Conservation (phyloP, 495 filamentous ascomycete species). For the Hypoxylon fuscum region DNA sequence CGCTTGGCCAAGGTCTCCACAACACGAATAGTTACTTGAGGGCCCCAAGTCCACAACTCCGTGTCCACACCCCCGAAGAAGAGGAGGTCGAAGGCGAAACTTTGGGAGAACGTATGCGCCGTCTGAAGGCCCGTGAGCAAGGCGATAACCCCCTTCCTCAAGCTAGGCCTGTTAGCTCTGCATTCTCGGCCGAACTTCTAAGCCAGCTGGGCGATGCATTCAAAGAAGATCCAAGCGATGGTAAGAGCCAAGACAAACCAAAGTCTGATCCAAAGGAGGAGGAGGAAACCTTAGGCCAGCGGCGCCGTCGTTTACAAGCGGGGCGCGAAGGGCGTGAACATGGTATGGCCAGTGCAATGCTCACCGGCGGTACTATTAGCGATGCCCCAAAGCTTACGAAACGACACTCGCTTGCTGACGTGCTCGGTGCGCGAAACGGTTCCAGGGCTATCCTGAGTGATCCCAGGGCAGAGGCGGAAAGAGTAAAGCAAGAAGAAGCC, state of each 20-base stretch:
- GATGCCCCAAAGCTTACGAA: conserved; percentile 33
- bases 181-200: conserved; percentile 83
- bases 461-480: conserved; percentile 39
- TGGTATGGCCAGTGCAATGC: conserved; percentile 45
- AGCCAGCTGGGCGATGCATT: conserved; percentile 70
- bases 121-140: conserved; percentile 64
- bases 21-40: conserved; percentile 31
- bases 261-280: conserved; percentile 59
- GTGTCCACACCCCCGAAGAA: conserved; percentile 47
- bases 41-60: conserved; percentile 41
- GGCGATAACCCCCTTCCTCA: conserved; percentile 58
- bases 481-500: conserved; percentile 44
- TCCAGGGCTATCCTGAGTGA: conserved; percentile 27
- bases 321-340: conserved; percentile 67
- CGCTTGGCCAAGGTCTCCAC: conserved; percentile 39
- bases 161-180: conserved; percentile 70
- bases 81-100: conserved; percentile 79
- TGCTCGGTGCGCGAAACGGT: conserved; percentile 29
- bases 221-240: conserved; percentile 41
- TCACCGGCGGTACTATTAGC: conserved; percentile 12
- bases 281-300: conserved; percentile 90
- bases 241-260: conserved; percentile 45
- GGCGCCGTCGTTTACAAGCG: conserved; percentile 79
- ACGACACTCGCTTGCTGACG: conserved; percentile 43
- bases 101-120: conserved; percentile 74